Evolutionary conservation across 83 land plant species (phyloP).

Genomic region (Picea engelmannii): DNA sequence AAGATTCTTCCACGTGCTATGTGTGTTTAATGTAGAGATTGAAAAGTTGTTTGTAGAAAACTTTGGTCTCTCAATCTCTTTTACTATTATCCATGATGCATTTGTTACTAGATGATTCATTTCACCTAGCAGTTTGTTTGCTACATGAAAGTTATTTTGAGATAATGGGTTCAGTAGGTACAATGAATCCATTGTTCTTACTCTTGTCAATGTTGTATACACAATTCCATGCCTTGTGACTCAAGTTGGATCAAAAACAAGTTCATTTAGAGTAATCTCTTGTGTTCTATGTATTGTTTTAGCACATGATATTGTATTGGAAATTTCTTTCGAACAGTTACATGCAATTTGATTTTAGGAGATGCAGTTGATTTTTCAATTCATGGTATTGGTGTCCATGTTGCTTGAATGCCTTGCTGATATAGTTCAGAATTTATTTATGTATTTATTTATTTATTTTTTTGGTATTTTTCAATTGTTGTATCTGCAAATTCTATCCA

Average conservation of each 20-base stretch:
- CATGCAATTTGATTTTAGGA: neutral
- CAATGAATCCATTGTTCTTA: neutral
- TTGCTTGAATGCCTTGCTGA: neutral
- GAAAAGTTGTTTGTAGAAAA: too few relatives aligned
- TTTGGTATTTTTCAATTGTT: neutral
- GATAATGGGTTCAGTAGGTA: too few relatives aligned
- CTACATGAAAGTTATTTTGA: too few relatives aligned
- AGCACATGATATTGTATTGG: neutral
- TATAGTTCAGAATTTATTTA: neutral
- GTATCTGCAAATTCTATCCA: neutral
- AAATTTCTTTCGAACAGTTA: neutral
- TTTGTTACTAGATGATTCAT: too few relatives aligned
- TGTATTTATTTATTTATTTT: neutral
- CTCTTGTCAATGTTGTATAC: neutral
- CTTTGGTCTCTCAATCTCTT: too few relatives aligned
- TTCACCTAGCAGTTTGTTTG: too few relatives aligned
- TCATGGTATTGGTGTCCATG: neutral
- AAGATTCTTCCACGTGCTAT: too few relatives aligned
- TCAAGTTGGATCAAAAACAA: neutral
- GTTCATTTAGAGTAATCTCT: neutral
- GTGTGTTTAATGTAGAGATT: too few relatives aligned
- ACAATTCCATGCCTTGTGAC: neutral
- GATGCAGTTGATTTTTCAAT: neutral
- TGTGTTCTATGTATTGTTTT: neutral
- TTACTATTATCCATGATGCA: too few relatives aligned